These are phyloP conservation scores for Oryza coarctata DNA, from an alignment of 176 grass and related monocot species.

Conservation along the genomic window DNA sequence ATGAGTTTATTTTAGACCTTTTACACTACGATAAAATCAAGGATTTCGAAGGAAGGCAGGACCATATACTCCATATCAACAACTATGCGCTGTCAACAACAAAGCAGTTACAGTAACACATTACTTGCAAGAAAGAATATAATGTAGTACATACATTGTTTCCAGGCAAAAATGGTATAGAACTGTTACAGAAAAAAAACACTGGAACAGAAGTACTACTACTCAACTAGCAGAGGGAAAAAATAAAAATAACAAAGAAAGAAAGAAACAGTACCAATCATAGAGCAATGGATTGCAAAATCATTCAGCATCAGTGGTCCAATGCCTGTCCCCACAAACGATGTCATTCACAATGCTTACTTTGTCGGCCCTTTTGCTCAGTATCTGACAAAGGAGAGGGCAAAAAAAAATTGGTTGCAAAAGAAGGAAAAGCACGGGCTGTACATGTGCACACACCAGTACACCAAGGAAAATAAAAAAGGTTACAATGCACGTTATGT, in stretches of 20 bases:
- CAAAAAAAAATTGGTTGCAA: not conserved
- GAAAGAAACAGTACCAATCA: conserved; percentile 41
- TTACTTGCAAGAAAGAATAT: too few species aligned
- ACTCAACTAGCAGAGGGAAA: not conserved
- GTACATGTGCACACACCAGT: not conserved
- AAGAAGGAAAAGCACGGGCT: not conserved
- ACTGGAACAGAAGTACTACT: too few species aligned
- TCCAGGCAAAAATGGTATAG: not conserved
- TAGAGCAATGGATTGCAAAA: conserved; percentile 80
- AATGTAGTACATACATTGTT: not conserved
- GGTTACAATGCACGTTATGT: conserved; percentile 1
- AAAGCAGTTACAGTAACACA: too few species aligned
- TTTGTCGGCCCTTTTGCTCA: conserved; percentile 25
- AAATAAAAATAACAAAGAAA: not conserved
- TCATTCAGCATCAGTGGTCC: conserved; percentile 50
- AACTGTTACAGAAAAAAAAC: not conserved
- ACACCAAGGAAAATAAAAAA: not conserved
- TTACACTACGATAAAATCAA: too few species aligned
- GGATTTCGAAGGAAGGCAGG: too few species aligned
- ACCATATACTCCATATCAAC: too few species aligned
- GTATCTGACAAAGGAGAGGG: not conserved
- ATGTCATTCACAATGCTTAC: conserved; percentile 22
- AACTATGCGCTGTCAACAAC: too few species aligned
- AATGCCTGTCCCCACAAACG: conserved; percentile 20
- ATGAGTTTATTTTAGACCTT: too few species aligned